phyloP scores from a whole-genome alignment of 345 rosid genomes.

The Lepidium aucheri region DNA sequence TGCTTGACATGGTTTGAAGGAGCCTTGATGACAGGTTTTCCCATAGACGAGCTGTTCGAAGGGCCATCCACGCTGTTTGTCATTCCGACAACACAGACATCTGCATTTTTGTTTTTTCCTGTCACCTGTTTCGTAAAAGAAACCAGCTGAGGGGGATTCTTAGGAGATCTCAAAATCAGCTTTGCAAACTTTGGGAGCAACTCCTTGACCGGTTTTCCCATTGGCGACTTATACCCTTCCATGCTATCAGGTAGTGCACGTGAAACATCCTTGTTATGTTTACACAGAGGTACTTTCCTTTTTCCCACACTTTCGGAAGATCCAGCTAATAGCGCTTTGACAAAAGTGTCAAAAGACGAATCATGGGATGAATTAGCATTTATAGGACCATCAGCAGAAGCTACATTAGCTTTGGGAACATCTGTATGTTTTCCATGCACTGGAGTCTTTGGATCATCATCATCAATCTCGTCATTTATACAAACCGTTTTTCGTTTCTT shows the following conservation, averaged over 20 bases:
- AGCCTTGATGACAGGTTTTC: constrained; percentile 33
- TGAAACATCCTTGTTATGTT: constrained; percentile 28
- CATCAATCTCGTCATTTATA: constrained; percentile 57
- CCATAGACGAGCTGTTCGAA: constrained; percentile 22
- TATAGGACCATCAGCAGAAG: constrained; percentile 31
- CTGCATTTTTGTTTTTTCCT: constrained; percentile 37
- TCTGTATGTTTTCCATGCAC: constrained; percentile 50
- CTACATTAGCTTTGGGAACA: constrained; percentile 28
- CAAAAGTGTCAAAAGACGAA: constrained; percentile 2
- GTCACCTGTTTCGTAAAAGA: constrained; percentile 21
- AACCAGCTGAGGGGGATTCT: constrained; percentile 37
- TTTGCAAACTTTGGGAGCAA: constrained; percentile 28
- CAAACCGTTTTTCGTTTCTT: constrained; percentile 72
- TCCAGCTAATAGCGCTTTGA: constrained; percentile 12
- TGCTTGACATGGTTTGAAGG: constrained; percentile 31
- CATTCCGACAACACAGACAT: constrained; percentile 27
- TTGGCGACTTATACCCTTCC: constrained; percentile 22
- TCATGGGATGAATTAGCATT: constrained; percentile 21
- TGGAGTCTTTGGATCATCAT: constrained; percentile 80
- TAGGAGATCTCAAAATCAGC: constrained; percentile 40
- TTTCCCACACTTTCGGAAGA: constrained; percentile 20
- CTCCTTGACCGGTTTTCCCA: constrained; percentile 37
- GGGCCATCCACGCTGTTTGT: constrained; percentile 25
- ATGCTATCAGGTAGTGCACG: constrained; percentile 21
- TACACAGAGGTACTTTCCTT: constrained; percentile 28